Conservation (phyloP, 192 early-diverging fungal species). For the Backusella westeae region DNA sequence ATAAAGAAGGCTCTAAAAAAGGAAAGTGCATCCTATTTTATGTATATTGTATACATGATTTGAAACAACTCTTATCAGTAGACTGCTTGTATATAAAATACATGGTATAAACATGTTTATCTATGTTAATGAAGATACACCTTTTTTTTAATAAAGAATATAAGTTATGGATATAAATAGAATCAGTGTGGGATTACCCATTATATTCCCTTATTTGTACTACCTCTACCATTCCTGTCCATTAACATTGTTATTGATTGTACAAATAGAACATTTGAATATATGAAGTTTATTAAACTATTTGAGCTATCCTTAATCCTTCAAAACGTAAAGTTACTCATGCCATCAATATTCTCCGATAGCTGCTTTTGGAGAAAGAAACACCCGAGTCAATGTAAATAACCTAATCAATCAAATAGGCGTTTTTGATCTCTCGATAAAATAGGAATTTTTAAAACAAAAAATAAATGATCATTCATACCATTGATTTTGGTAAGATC, state of each 20-base stretch:
- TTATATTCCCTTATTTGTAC: background rate
- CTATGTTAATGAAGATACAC: background rate
- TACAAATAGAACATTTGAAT: background rate
- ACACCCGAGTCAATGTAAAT: too few relatives aligned
- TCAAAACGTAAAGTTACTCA: background rate
- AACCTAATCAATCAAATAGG: background rate
- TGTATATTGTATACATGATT: background rate
- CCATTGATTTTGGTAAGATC: background rate
- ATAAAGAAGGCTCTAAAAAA: background rate
- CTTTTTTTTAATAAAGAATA: background rate
- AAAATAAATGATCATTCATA: background rate
- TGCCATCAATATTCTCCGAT: background rate
- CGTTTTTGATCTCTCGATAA: background rate
- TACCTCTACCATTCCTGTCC: background rate
- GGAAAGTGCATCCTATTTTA: conserved; percentile 2
- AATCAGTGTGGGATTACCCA: background rate
- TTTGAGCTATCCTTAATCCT: background rate
- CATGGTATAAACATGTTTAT: background rate
- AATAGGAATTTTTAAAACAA: background rate
- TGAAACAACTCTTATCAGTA: background rate
- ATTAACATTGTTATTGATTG: background rate
- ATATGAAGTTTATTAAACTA: background rate
- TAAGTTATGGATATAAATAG: background rate
- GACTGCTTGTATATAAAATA: background rate
- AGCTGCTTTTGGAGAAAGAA: background rate